Conservation (phyloP, 371 early-diverging fungal species). For the Choanephora cucurbitarum region DNA sequence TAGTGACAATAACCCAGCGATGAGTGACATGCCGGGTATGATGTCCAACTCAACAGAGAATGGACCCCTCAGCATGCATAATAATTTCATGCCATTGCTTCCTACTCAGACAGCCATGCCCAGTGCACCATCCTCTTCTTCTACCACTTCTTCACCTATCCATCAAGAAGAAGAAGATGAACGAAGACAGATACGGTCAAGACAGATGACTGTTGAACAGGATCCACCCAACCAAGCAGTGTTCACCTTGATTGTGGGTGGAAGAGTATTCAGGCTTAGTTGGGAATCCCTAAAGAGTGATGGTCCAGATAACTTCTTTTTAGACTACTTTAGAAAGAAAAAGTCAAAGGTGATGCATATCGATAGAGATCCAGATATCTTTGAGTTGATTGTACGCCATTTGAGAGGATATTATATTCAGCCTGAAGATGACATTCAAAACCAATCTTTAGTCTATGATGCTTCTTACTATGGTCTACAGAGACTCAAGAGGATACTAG, state of each 20-base stretch:
- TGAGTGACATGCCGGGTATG: too few species aligned
- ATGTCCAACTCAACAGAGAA: too few species aligned
- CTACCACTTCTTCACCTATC: too few species aligned
- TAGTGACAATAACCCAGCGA: not conserved
- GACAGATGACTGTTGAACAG: too few species aligned
- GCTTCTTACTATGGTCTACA: conserved; percentile 56
- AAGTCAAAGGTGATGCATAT: conserved; percentile 51
- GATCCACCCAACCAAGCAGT: conserved; percentile 39
- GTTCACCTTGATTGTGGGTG: conserved; percentile 48
- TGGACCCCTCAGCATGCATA: too few species aligned
- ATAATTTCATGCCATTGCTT: too few species aligned
- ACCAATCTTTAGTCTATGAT: conserved; percentile 53
- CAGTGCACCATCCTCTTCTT: too few species aligned
- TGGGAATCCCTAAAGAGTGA: conserved; percentile 54
- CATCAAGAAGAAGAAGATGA: too few species aligned
- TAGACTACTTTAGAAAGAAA: conserved; percentile 36
- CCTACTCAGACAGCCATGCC: too few species aligned
- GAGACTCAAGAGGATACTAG: conserved; percentile 45
- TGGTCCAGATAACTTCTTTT: conserved; percentile 51
- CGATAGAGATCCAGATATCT: conserved; percentile 60
- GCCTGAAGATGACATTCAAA: conserved; percentile 50
- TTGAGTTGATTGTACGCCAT: conserved; percentile 59
- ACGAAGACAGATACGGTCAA: too few species aligned
- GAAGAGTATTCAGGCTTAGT: conserved; percentile 41
- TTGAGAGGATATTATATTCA: conserved; percentile 62